These are phyloP conservation scores for Peltaster fructicola DNA, from an alignment of 2,329 filamentous ascomycete species.

Conservation along the genomic window DNA sequence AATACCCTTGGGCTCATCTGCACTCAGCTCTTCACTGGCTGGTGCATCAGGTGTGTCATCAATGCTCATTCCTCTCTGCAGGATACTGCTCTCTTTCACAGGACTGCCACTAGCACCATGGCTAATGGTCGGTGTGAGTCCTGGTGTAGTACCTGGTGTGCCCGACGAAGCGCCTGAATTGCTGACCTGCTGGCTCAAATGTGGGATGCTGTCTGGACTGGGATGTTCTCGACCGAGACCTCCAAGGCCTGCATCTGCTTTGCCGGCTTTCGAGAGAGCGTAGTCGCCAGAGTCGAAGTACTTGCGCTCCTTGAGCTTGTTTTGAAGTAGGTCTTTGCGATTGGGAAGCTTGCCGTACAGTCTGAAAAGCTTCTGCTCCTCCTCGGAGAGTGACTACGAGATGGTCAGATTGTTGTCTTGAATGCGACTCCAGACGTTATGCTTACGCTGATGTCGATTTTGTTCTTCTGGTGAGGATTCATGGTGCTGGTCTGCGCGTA, in stretches of 20 bases:
- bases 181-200: slow-evolving; percentile 16
- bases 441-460: slow-evolving; percentile 87
- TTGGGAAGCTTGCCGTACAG: slow-evolving; percentile 96
- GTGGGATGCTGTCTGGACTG: slow-evolving; percentile 27
- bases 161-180: slow-evolving; percentile 9
- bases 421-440: slow-evolving; percentile 2
- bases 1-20: slow-evolving; percentile 6
- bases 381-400: slow-evolving; percentile 68
- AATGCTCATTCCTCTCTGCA: slow-evolving; percentile 65
- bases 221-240: slow-evolving; percentile 90
- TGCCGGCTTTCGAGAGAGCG: slow-evolving; percentile 87
- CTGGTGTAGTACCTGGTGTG: slow-evolving; percentile 8
- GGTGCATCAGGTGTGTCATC: slow-evolving; percentile 27
- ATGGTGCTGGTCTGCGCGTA: too few species aligned
- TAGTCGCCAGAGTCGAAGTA: slow-evolving; percentile 95
- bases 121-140: slow-evolving; percentile 25
- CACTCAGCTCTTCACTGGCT: slow-evolving; percentile 1
- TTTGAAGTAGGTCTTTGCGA: slow-evolving; percentile 90
- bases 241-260: slow-evolving; percentile 72
- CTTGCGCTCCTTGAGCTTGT: slow-evolving; percentile 97
- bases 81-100: slow-evolving; percentile 75
- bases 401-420: slow-evolving; percentile 1
- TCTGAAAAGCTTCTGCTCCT: slow-evolving; percentile 91
- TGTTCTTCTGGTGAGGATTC: slow-evolving; percentile 98
- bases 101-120: slow-evolving; percentile 53